These are phyloP conservation scores for Collybia sordida DNA, from an alignment of 768 basidiomycete species.

Conservation along the genomic window DNA sequence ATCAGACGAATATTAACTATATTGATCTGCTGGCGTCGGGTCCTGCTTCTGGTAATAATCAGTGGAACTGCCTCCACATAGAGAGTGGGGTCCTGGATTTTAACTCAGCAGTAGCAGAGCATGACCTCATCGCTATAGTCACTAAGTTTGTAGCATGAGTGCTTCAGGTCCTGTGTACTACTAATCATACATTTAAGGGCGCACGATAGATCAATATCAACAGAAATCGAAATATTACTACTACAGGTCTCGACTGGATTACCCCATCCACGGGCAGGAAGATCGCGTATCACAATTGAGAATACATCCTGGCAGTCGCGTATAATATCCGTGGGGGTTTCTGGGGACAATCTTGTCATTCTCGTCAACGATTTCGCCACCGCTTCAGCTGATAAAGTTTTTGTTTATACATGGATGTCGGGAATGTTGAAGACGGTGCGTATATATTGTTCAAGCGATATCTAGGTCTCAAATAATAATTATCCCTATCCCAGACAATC, in stretches of 20 bases:
- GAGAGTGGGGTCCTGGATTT: slow-evolving; percentile 37
- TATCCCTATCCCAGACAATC: neutral
- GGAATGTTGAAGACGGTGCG: slow-evolving; percentile 34
- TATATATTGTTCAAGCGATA: neutral
- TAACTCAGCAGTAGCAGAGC: slow-evolving; percentile 39
- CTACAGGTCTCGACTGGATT: slow-evolving; percentile 34
- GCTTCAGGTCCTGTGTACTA: neutral
- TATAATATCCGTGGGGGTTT: slow-evolving; percentile 40
- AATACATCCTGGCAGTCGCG: slow-evolving; percentile 23
- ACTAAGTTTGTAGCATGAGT: slow-evolving; percentile 29
- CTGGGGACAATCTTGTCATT: slow-evolving; percentile 42
- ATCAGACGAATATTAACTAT: slow-evolving; percentile 28
- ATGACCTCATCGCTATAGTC: slow-evolving; percentile 42
- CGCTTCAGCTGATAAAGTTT: slow-evolving; percentile 28
- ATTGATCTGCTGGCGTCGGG: slow-evolving; percentile 26
- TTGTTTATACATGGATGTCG: slow-evolving; percentile 44
- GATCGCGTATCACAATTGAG: slow-evolving; percentile 26
- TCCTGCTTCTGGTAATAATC: slow-evolving; percentile 22
- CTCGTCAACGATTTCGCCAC: slow-evolving; percentile 26
- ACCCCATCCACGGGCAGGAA: slow-evolving; percentile 33
- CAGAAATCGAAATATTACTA: slow-evolving; percentile 19
- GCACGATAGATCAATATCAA: neutral
- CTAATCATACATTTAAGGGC: neutral
- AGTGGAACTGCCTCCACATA: slow-evolving; percentile 28
- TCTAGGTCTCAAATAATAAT: neutral